Percentiles rank a stretch among this genome's conserved stretches.
These are phyloP conservation scores for Coniochaeta sp. DNA, from an alignment of 2,329 filamentous ascomycete genomes.

Conservation along the genomic window DNA sequence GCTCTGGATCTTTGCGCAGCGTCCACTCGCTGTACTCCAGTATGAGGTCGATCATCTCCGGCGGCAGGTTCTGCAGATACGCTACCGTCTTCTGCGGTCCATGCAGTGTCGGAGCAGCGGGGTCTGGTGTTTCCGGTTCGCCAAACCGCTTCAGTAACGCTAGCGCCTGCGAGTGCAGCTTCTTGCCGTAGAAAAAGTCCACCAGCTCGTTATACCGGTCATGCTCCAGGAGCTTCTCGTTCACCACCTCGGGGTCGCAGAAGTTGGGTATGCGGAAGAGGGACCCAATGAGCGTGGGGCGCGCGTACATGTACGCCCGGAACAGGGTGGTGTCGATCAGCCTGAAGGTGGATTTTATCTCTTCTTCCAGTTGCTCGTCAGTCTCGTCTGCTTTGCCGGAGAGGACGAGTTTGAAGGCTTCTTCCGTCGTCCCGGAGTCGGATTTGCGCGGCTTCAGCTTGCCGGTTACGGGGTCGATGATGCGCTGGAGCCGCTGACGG, in stretches of 20 bases:
- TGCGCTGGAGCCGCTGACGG: conserved; percentile 56
- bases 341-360: conserved; percentile 68
- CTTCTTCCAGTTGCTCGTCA: conserved; percentile 59
- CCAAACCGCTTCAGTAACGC: conserved; percentile 79
- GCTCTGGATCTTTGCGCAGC: conserved; percentile 59
- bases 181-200: conserved; percentile 97
- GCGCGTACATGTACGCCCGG: conserved; percentile 88
- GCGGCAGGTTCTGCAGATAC: conserved; percentile 84
- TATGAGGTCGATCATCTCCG: conserved; percentile 83
- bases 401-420: conserved; percentile 50
- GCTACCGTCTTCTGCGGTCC: conserved; percentile 78
- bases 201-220: conserved; percentile 88
- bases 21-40: conserved; percentile 91
- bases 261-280: conserved; percentile 96
- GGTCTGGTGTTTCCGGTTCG: conserved; percentile 43
- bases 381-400: conserved; percentile 37
- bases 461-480: conserved; percentile 56
- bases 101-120: conserved; percentile 52
- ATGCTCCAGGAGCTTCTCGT: conserved; percentile 82
- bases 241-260: conserved; percentile 91
- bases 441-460: conserved; percentile 47
- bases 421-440: conserved; percentile 36
- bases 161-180: conserved; percentile 79
- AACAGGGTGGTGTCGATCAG: conserved; percentile 93
- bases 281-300: conserved; percentile 75